phyloP scores from a whole-genome alignment of 768 basidiomycete species.

The Fomitopsis pulvina region DNA sequence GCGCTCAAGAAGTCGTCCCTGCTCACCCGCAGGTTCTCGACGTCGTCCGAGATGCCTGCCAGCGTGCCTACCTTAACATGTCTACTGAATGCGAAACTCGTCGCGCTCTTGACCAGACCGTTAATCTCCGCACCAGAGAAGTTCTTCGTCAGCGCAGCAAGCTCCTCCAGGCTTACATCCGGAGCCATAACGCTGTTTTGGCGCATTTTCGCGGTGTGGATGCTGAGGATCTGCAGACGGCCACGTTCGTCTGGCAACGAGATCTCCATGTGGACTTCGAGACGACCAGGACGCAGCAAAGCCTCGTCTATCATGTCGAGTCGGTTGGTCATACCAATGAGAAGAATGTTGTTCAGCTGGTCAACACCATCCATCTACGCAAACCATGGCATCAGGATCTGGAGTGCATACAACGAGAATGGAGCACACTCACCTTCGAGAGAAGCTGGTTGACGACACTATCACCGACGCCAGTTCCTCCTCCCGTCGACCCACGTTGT shows the following conservation, averaged over 20 bases:
- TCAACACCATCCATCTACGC: conserved; percentile 97
- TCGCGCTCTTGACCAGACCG: conserved; percentile 95
- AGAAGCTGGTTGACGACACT: conserved; percentile 97
- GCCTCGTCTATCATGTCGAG: conserved; percentile 99
- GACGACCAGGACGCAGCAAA: conserved; percentile 91
- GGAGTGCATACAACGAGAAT: neutral
- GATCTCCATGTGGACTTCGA: conserved; percentile 99
- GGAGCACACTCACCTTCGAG: conserved; percentile 67
- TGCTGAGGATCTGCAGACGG: conserved; percentile 87
- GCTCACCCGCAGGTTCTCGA: conserved; percentile 89
- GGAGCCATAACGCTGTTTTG: conserved; percentile 82
- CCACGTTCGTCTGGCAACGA: conserved; percentile 93
- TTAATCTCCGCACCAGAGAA: conserved; percentile 96
- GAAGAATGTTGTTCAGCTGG: conserved; percentile 96
- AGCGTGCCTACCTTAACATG: conserved; percentile 98
- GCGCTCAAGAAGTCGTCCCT: conserved; percentile 83
- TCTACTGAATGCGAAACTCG: conserved; percentile 95
- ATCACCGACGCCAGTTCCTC: conserved; percentile 96
- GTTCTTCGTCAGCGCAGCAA: conserved; percentile 87
- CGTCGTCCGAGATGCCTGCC: conserved; percentile 93
- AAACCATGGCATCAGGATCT: neutral
- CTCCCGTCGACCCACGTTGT: conserved; percentile 89
- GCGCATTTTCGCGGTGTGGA: conserved; percentile 95
- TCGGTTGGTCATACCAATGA: conserved; percentile 99
- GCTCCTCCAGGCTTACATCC: conserved; percentile 78